These are phyloP conservation scores for Crataegus laevigata DNA, from an alignment of 306 rosid genomes.

Conservation along the genomic window DNA sequence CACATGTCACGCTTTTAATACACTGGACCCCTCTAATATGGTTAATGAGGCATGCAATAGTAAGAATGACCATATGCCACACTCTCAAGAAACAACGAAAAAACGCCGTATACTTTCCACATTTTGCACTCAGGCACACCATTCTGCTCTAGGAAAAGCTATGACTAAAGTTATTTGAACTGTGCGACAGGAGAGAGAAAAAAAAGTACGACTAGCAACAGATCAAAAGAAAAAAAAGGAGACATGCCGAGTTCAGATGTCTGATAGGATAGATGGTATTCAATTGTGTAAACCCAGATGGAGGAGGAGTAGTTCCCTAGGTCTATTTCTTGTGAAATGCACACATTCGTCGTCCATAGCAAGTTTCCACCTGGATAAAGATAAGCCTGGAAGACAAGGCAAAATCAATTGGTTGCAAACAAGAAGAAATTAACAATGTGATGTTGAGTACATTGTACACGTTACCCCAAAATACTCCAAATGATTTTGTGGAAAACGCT, in stretches of 20 bases:
- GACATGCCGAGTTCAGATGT: neutral
- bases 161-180: neutral
- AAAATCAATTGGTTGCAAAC: neutral
- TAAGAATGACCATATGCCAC: neutral
- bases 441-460: neutral
- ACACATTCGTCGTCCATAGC: neutral
- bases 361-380: neutral
- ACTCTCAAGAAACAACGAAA: too few species aligned
- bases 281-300: neutral
- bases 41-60: neutral
- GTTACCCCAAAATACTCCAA: too few species aligned
- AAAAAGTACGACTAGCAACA: neutral
- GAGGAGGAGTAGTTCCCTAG: neutral
- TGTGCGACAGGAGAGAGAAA: neutral
- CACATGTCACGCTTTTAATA: too few species aligned
- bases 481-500: too few species aligned
- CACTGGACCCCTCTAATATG: neutral
- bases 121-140: neutral
- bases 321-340: neutral
- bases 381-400: neutral
- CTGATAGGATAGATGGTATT: too few species aligned
- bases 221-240: neutral
- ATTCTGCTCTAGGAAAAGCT: neutral
- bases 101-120: too few species aligned
- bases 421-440: neutral